Evolutionary conservation across 352 stramenopile species (phyloP), one percentile per base, ranked within the genome.

Genomic region (Phytophthora capsici): DNA sequence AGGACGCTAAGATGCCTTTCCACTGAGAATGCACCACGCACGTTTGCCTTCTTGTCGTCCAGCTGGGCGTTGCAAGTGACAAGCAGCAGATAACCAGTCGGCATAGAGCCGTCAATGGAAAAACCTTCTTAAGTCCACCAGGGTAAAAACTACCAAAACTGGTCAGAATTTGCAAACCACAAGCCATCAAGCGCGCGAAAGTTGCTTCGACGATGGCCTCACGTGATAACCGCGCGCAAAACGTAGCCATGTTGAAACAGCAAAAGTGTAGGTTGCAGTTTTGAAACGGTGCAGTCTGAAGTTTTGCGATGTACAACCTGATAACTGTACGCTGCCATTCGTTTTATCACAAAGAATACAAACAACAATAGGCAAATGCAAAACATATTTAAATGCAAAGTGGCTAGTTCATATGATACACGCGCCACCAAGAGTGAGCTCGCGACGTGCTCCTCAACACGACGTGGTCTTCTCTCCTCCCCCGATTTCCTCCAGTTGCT

Each of bases 391-490:
- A 59, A 63, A 73, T 73, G 57, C 57, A 76, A 13, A 59, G 41
- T 71, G 61, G 62, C 52, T 68, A 71, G 16, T 48, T 70, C 57
- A 55, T 66, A 72, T 76, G 46, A 66, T 72, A 76, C 57, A 76
- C 53, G 51, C 57, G 67, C 51, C 67, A 54, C 52, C 52, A 56
- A 54, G 30, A 55, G 17, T 22, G 20, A 48, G 34, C 17, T 25
- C 23, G 22, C 53, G 16, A 30, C 19, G 46, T n/a, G 44, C 43
- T 49, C 53, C 44, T 57, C 50, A 62, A 61, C 49, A 36, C 59
- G 19, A 2, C 60, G 4, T 28, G 6, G n/a, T 8, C 45, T 20
- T 8, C 61, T 49, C 16, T 26, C 14, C 14, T 34, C 22, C 22
- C 14, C 36, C 26, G 25, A 17, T 38, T 40, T 40, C 12, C 36